phyloP scores from a whole-genome alignment of 441 rosid species.

The Viola pubescens region DNA sequence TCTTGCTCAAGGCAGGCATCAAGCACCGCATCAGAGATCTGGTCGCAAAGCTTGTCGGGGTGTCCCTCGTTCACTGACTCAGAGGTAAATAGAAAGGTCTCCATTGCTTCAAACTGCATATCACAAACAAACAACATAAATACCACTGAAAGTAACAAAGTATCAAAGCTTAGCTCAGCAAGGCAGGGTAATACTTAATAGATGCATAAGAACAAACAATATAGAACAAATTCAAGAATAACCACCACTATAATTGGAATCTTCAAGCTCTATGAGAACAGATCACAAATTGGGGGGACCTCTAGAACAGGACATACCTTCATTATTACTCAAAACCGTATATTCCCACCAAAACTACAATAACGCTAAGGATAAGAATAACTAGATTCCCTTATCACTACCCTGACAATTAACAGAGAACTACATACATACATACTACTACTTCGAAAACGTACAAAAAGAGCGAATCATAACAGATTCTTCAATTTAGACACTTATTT shows the following conservation, averaged over 20 bases:
- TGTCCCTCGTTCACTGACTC: conserved; percentile 78
- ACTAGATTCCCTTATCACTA: conserved; percentile 18
- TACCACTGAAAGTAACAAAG: conserved; percentile 4
- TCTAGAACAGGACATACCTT: no score
- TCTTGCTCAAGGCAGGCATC: conserved; percentile 77
- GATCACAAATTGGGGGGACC: not conserved
- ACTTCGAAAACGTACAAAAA: no score
- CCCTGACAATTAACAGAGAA: not conserved
- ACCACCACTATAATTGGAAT: not conserved
- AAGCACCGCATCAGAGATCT: conserved; percentile 73
- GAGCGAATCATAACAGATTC: no score
- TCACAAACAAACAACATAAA: conserved; percentile 8
- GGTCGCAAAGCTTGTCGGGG: conserved; percentile 78
- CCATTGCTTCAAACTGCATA: conserved; percentile 41
- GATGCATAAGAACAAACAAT: conserved; percentile 2
- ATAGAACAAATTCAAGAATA: conserved; percentile 1
- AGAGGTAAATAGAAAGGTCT: conserved; percentile 64
- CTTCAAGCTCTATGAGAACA: not conserved
- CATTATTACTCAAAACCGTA: not conserved
- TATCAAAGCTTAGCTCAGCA: not conserved
- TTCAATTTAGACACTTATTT: no score
- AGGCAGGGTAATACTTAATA: not conserved
- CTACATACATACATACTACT: no score
- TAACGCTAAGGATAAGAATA: conserved; percentile 4
- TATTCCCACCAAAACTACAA: conserved; percentile 4